These are phyloP conservation scores for Myriosclerotinia scirpicola DNA, from an alignment of 2,329 filamentous ascomycete genomes.

Conservation along the genomic window DNA sequence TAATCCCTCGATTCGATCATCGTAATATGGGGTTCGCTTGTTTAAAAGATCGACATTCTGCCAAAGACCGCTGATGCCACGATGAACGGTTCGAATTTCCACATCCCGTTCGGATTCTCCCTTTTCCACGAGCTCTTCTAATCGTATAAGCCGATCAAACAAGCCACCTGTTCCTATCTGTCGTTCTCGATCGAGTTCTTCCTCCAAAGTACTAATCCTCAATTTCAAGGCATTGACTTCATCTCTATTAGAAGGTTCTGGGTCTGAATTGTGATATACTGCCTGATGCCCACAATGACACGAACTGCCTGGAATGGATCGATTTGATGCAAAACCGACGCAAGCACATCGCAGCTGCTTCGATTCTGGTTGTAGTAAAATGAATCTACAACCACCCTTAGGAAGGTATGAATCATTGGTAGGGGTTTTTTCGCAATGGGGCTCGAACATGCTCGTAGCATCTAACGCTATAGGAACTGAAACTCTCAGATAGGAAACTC, in stretches of 20 bases:
- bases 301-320: constrained; percentile 52
- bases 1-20: constrained; percentile 55
- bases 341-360: constrained; percentile 60
- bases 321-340: constrained; percentile 56
- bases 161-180: constrained; percentile 34
- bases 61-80: constrained; percentile 55
- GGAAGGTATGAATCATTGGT: constrained; percentile 50
- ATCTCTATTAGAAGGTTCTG: constrained; percentile 48
- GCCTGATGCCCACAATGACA: constrained; percentile 61
- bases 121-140: constrained; percentile 56
- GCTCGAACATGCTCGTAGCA: constrained; percentile 36
- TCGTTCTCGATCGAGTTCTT: constrained; percentile 45
- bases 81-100: constrained; percentile 56
- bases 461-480: constrained; percentile 33
- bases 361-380: constrained; percentile 56
- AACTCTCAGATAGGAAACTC: constrained; percentile 32
- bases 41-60: constrained; percentile 50
- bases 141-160: constrained; percentile 42
- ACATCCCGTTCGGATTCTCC: constrained; percentile 52
- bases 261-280: constrained; percentile 54
- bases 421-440: constrained; percentile 37
- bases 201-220: constrained; percentile 48
- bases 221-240: constrained; percentile 53
- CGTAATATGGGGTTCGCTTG: constrained; percentile 51
- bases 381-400: constrained; percentile 59